Evolutionary conservation across 1,284 basidiomycete genomes (phyloP).

Genomic region (Puccinia polysora): DNA sequence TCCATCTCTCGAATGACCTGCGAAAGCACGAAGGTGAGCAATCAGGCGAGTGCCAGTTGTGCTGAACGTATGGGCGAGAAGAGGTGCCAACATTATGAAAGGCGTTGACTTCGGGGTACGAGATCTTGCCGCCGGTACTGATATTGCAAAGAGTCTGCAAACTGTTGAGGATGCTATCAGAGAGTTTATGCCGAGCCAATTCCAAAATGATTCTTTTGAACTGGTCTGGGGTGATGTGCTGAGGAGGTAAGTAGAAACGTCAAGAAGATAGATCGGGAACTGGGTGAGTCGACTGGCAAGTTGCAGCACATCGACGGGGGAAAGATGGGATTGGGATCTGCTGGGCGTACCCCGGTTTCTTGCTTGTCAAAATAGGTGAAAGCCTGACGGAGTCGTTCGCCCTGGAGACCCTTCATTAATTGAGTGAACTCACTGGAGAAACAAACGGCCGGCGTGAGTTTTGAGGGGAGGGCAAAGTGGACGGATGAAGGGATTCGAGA

Average conservation of each 20-base stretch:
- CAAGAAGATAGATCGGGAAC: not conserved
- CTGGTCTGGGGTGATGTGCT: slow-evolving; percentile 83
- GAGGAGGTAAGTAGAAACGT: slow-evolving; percentile 56
- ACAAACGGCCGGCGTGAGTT: slow-evolving; percentile 7
- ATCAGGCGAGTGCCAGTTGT: not conserved
- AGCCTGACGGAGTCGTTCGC: slow-evolving; percentile 85
- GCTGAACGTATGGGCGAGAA: slow-evolving; percentile 60
- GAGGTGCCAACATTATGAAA: slow-evolving; percentile 73
- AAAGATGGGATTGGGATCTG: not conserved
- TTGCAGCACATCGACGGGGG: no score
- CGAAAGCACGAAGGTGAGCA: slow-evolving; percentile 44
- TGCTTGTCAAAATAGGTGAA: slow-evolving; percentile 78
- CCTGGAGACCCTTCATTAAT: slow-evolving; percentile 93
- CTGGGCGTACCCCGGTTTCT: slow-evolving; percentile 39
- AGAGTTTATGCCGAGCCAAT: slow-evolving; percentile 89
- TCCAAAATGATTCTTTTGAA: slow-evolving; percentile 93
- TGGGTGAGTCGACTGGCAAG: not conserved
- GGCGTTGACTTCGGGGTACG: slow-evolving; percentile 88
- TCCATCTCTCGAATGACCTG: slow-evolving; percentile 71
- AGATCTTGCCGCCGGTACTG: slow-evolving; percentile 78
- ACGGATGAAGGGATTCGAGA: no score
- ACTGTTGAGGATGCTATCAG: slow-evolving; percentile 79
- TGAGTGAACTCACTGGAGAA: slow-evolving; percentile 81
- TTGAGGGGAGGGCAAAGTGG: slow-evolving; percentile 7
- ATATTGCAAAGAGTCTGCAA: slow-evolving; percentile 82